Evolutionary conservation across 1,139 yeast genomes (phyloP).

Genomic region (Debaryomycetaceae sp.): DNA sequence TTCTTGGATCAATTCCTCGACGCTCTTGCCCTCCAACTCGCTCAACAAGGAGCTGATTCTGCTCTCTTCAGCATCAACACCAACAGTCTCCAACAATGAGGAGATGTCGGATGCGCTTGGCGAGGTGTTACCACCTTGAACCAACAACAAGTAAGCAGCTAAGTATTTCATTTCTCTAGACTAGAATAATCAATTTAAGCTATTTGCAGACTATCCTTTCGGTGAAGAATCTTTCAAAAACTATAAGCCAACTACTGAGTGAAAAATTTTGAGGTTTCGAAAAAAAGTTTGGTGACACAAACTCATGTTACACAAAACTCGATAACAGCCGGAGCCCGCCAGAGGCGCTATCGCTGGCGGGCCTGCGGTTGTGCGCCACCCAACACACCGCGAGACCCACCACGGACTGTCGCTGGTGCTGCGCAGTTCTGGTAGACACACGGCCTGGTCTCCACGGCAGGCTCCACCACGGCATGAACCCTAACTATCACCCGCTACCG

Average conservation of each 20-base stretch:
- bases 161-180: constrained; percentile 51
- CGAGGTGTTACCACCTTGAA: constrained; percentile 64
- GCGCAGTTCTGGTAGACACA: no score
- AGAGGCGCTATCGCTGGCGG: no score
- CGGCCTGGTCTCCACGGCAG: no score
- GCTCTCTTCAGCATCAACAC: constrained; percentile 91
- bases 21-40: constrained; percentile 92
- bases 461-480: no score
- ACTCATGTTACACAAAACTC: not conserved
- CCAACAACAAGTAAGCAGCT: constrained; percentile 68
- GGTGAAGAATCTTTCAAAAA: constrained; percentile 15
- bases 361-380: no score
- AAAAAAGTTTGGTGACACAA: not conserved
- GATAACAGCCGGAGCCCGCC: no score
- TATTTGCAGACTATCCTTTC: constrained; percentile 60
- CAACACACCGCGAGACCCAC: no score
- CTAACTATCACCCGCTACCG: no score
- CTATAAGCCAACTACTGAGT: not conserved
- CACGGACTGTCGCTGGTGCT: no score
- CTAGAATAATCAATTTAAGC: constrained; percentile 62
- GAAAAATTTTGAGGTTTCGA: constrained; percentile 2
- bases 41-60: constrained; percentile 80
- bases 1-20: constrained; percentile 90
- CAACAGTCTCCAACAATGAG: constrained; percentile 86
- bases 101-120: constrained; percentile 94